Evolutionary conservation across 805 yeast species (phyloP), one percentile per base, ranked within the genome.

Genomic region (Lipomyces spencermartinsiae): DNA sequence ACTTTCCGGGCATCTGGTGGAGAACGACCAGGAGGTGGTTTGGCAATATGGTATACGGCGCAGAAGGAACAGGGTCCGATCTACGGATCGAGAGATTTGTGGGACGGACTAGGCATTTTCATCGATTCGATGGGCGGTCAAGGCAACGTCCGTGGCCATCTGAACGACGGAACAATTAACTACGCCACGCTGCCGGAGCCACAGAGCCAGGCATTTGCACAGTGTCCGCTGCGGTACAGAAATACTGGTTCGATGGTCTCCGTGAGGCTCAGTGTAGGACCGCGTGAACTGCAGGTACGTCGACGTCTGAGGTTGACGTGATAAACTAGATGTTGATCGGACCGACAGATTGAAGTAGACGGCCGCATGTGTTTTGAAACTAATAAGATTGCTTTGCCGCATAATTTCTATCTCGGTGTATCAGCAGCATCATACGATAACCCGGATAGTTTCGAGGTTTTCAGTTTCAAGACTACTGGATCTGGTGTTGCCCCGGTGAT

Each of bases 21-120:
- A n/a, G 77, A 71, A 74, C 68, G 73, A 4, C 73, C 74, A 12
- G 80, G 79, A 31, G 80, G 80, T 8, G 82, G 82, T 1, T 64
- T 80, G 59, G 79, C 79, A 1, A 56, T 80, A 31, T 81, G 82
- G 81, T 78, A 76, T 66, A 74, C 80, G 19, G 69, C 71, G 6
- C 64, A 72, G 31, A 73, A 74, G 6, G 70, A 68, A 55, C 67
- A 69, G 19, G 83, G 83, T 4, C 76, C 80, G 1, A 75, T 78
- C 7, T 79, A 77, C 67, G 83, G 83, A 29, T 74, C 78, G 9
- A 64, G 73, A 33, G 82, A 80, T 53, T 54, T 61, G 12, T 80
- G 81, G 81, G 82, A 80, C 65, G 83, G 83, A 1, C 71, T 80
- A 55, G 83, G 79, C 5, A 63, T 80, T n/a, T 73, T 79, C 66